A percentile compares a stretch with the other conserved stretches of the same genome.
Evolutionary conservation across 768 basidiomycete genomes (phyloP).

Genomic region (Boletus rufocinnamomeus): DNA sequence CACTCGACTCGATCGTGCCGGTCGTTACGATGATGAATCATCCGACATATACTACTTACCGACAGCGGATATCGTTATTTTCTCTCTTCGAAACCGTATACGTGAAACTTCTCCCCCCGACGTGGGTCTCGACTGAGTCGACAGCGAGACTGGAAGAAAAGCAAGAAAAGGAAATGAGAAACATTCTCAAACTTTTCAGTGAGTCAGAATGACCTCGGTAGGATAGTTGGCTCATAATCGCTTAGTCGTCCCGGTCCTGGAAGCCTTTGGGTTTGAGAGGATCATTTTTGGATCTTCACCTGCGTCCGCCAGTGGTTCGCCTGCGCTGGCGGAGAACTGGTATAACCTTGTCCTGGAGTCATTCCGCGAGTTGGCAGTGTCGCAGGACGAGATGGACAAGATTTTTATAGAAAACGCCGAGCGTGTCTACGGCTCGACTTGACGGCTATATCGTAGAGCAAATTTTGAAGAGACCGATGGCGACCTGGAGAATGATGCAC

Average conservation of each 20-base stretch:
- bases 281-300: slow-evolving; percentile 84
- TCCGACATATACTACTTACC: slow-evolving; percentile 70
- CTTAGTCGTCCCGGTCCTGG: slow-evolving; percentile 76
- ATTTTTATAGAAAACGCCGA: slow-evolving; percentile 63
- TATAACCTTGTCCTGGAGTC: slow-evolving; percentile 80
- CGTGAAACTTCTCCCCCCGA: slow-evolving; percentile 76
- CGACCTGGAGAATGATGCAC: not conserved
- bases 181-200: slow-evolving; percentile 86
- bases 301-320: slow-evolving; percentile 48
- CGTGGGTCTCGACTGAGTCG: slow-evolving; percentile 62
- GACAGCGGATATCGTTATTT: slow-evolving; percentile 67
- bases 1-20: slow-evolving; percentile 67
- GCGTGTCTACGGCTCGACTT: slow-evolving; percentile 39
- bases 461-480: not conserved
- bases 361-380: slow-evolving; percentile 75
- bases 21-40: slow-evolving; percentile 82
- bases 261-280: slow-evolving; percentile 82
- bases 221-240: slow-evolving; percentile 1
- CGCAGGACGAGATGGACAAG: slow-evolving; percentile 74
- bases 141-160: slow-evolving; percentile 34
- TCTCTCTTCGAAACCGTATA: slow-evolving; percentile 73
- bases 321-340: slow-evolving; percentile 66
- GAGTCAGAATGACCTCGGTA: slow-evolving; percentile 35
- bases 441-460: slow-evolving; percentile 1
- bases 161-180: slow-evolving; percentile 46